Evolutionary conservation across 2,329 filamentous ascomycete species (phyloP), one percentile per base, ranked within the genome.

Genomic region (Fusarium decemcellulare): DNA sequence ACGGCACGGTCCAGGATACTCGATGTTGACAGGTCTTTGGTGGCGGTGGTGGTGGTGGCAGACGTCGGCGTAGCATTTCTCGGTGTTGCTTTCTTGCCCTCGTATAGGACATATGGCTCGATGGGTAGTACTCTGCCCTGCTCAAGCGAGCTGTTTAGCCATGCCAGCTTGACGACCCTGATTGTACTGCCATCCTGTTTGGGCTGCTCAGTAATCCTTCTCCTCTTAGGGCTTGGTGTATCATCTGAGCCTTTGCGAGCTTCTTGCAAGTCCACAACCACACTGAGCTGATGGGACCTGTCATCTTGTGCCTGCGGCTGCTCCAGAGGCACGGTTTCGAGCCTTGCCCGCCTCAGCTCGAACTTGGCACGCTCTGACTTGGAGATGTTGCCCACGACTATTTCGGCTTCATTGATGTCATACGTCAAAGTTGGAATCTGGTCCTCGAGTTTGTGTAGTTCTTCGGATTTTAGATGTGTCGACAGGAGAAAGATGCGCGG

Each of bases 401-500:
- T 79, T 6, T 87, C 84, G 1, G 94, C 94, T 78, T 95, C 92
- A 14, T 84, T 83, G 55, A 92, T 83, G 77, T 95, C 88, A 62
- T 91, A 91, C 0, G 93, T 95, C 56, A 96, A 77, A 1, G 85
- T 86, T 5, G 86, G 83, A 10, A 97, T 87, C 23, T 85, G 85
- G 29, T 90, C 86, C 76, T 94, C 91, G 14, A 93, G 77, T 34
- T 85, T 79, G 52, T 90, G 87, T 10, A 93, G 82, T 67, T 92
- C 87, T 8, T 90, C 86, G 1, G 87, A 80, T 2, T 85, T 81
- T 30, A 97, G 84, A 75, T 94, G 92, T 5, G 91, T 89, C 1
- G 90, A 82, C 0, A 97, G 85, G 14, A 98, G 84, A 72, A 90
- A 96, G 27, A 96, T 90, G 5, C 88, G 84, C 11, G 93, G 93